Percentiles rank a stretch among this genome's conserved stretches.
These are phyloP conservation scores for Aureobasidium sp. DNA, from an alignment of 2,329 filamentous ascomycete species.

Conservation along the genomic window DNA sequence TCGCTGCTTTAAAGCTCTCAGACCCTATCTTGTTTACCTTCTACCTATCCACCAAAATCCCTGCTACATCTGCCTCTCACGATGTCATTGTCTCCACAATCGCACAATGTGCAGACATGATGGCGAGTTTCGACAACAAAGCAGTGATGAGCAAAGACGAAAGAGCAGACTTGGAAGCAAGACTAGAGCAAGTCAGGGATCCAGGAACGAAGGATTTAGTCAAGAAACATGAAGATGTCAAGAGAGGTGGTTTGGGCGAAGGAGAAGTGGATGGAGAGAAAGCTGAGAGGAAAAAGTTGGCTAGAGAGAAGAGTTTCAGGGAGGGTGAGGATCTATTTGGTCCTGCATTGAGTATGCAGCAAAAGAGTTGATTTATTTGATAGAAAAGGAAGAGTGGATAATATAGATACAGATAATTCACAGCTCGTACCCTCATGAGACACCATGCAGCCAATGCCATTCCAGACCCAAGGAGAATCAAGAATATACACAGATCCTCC, in stretches of 20 bases:
- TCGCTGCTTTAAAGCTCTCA: constrained; percentile 68
- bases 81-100: constrained; percentile 32
- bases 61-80: constrained; percentile 17
- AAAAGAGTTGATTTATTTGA: background rate
- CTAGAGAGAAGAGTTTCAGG: constrained; percentile 30
- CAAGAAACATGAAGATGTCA: constrained; percentile 57
- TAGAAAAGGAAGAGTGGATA: no score
- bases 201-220: constrained; percentile 67
- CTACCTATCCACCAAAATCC: constrained; percentile 37
- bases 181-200: constrained; percentile 63
- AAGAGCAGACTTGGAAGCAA: constrained; percentile 45
- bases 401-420: background rate
- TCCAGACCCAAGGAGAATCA: no score
- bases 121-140: constrained; percentile 23
- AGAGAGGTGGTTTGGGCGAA: constrained; percentile 29
- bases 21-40: constrained; percentile 53
- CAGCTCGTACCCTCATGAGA: background rate
- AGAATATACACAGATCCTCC: background rate
- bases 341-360: constrained; percentile 17
- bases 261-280: constrained; percentile 32
- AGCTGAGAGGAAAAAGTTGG: constrained; percentile 37
- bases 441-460: no score
- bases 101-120: constrained; percentile 30
- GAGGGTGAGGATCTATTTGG: constrained; percentile 38
- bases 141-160: constrained; percentile 25